Evolutionary conservation across 2,329 filamentous ascomycete genomes (phyloP).

Genomic region (Claviceps citrina): DNA sequence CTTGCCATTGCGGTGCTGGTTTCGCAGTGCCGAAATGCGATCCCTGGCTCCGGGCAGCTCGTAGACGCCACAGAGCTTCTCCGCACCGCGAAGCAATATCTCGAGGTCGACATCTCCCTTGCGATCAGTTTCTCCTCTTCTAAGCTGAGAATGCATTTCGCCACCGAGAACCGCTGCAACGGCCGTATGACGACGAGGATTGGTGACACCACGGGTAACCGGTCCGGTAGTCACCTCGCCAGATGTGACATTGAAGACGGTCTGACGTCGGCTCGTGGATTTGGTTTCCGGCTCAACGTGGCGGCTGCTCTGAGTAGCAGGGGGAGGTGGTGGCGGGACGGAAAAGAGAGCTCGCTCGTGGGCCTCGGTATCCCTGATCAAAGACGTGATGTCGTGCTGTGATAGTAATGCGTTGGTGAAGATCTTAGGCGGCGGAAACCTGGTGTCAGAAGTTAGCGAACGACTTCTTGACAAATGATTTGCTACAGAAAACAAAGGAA

Average conservation of each 20-base stretch:
- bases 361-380: conserved; percentile 88
- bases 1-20: conserved; percentile 53
- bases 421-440: conserved; percentile 80
- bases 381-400: conserved; percentile 76
- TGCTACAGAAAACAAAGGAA: background rate
- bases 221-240: conserved; percentile 45
- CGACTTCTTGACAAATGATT: background rate
- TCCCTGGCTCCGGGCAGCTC: conserved; percentile 65
- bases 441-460: conserved; percentile 21
- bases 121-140: conserved; percentile 34
- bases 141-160: conserved; percentile 70
- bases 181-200: conserved; percentile 58
- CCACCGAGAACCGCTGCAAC: conserved; percentile 80
- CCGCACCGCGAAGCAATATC: conserved; percentile 67
- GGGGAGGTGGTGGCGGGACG: conserved; percentile 59
- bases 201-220: conserved; percentile 29
- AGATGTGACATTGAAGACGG: conserved; percentile 49
- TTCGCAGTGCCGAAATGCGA: conserved; percentile 56
- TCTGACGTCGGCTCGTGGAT: conserved; percentile 36
- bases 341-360: conserved; percentile 94
- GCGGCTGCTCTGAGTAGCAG: conserved; percentile 18
- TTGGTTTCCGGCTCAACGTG: conserved; percentile 25
- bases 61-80: conserved; percentile 82
- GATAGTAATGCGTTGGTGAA: conserved; percentile 88
- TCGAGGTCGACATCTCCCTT: conserved; percentile 72